Conservation (phyloP, 1,284 basidiomycete species). For the Termitomyces sp. region DNA sequence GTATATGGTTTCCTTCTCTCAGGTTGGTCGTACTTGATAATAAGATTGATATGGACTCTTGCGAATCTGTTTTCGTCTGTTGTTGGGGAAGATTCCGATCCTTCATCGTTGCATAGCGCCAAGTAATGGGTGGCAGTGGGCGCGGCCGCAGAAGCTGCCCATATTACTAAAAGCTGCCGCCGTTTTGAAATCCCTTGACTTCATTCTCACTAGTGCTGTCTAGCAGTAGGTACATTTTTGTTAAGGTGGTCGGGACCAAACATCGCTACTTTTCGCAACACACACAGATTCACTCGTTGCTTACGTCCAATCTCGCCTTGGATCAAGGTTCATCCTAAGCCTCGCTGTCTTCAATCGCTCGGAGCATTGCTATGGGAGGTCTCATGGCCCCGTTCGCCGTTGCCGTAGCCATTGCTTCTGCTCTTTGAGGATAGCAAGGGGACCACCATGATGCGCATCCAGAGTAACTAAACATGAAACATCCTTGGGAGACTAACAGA, state of each 20-base stretch:
- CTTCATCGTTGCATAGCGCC: no score
- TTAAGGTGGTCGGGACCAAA: no score
- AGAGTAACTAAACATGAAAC: neutral
- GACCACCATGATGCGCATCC: neutral
- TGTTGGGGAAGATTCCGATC: no score
- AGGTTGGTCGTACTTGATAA: neutral
- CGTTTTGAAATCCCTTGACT: no score
- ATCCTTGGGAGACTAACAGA: neutral
- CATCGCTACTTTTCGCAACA: no score
- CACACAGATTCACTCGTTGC: neutral
- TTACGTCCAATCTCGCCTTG: neutral
- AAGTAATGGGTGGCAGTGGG: no score
- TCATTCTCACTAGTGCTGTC: no score
- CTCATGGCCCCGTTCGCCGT: no score
- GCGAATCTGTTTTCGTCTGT: no score
- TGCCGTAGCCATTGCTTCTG: neutral
- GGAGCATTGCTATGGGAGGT: neutral
- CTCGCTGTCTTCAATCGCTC: neutral
- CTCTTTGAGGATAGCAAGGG: neutral
- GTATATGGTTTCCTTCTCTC: neutral
- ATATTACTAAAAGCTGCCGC: no score
- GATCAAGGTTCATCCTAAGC: neutral
- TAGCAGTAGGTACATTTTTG: neutral
- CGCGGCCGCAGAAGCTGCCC: no score
- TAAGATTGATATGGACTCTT: no score